Conservation (phyloP, 176 grass and related monocot genomes). For the Sorghum bicolor region Sorghum_bicolor_NCBIv3 NC_012870.2:12188001-12188500, state of each 20-base stretch:
- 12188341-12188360: conserved; percentile 16
- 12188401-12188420: neutral
- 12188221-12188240: conserved; percentile 56
- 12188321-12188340: conserved; percentile 14
- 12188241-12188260: conserved; percentile 69
- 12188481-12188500: neutral
- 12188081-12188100: neutral
- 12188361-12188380: conserved; percentile 49
- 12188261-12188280: conserved; percentile 74
- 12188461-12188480: neutral
- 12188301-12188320: conserved; percentile 36
- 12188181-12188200: conserved; percentile 71
- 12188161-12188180: conserved; percentile 19
- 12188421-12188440: neutral
- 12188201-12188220: conserved; percentile 60
- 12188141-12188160: neutral
- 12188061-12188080: neutral
- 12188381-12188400: conserved; percentile 63
- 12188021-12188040: neutral
- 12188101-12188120: neutral
- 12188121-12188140: neutral
- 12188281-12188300: conserved; percentile 57
- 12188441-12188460: neutral
- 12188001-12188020: neutral
- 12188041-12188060: neutral